phyloP scores from a whole-genome alignment of 1,284 basidiomycete species.

The Tranzscheliella williamsii region DNA sequence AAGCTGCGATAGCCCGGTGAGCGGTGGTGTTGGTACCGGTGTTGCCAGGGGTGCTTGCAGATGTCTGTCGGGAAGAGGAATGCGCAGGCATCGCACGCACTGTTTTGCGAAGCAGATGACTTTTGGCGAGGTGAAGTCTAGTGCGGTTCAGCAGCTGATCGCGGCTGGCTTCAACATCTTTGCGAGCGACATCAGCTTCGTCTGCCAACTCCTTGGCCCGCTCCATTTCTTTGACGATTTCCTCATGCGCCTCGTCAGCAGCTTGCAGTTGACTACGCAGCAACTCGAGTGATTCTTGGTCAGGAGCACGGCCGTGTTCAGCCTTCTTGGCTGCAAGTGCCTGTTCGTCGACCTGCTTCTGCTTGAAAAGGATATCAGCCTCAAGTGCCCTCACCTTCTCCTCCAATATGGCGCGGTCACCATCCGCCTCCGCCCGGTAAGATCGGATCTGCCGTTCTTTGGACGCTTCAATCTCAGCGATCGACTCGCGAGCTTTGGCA shows the following conservation, averaged over 20 bases:
- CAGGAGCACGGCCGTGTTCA: conserved; percentile 23
- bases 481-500: conserved; percentile 36
- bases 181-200: conserved; percentile 35
- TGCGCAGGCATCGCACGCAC: conserved; percentile 43
- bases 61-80: conserved; percentile 32
- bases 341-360: conserved; percentile 28
- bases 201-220: conserved; percentile 36
- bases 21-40: conserved; percentile 4
- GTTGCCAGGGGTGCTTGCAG: conserved; percentile 4
- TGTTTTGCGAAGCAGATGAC: conserved; percentile 24
- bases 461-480: conserved; percentile 40
- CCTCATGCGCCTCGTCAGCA: conserved; percentile 51
- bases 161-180: conserved; percentile 36
- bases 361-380: conserved; percentile 30
- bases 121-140: conserved; percentile 27
- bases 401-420: conserved; percentile 54
- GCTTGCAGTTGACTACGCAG: conserved; percentile 52
- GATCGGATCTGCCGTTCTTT: conserved; percentile 46
- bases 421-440: conserved; percentile 52
- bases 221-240: conserved; percentile 47
- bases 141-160: conserved; percentile 37
- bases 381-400: conserved; percentile 45
- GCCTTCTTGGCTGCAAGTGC: conserved; percentile 7
- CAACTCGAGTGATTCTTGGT: conserved; percentile 33
- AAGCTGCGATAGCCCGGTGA: conserved; percentile 28